Base-by-base conservation (phyloP, 768 basidiomycete genomes). In the Leccinum disarticulatum region DNA sequence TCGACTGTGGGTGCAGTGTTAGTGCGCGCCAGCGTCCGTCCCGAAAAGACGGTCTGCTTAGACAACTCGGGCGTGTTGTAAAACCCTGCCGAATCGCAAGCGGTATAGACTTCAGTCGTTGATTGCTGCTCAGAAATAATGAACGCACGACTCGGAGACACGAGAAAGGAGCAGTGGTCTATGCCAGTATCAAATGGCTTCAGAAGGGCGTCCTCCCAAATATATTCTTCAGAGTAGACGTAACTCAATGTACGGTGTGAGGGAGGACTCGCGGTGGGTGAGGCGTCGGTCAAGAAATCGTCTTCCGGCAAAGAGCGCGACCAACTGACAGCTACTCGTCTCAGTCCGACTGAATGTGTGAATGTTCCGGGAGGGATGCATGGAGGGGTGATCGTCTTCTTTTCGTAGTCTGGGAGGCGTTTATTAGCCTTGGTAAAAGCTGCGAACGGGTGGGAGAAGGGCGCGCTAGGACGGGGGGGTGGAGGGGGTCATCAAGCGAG, bases 351-450 rank as follows among this genome's bases (percentile, higher is more conserved):
- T 41, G 54, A 56, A 43, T 49, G 62, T 52, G 59, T 65, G 19
- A 61, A 66, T 38, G 57, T 66, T 65, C 60, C 64, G 46, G 60
- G 66, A 31, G 68, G 70, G 10, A 71, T 66, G 28, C 56, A 61
- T 22, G 61, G 70, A 19, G 61, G 66, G 25, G 64, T 59, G 41
- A 59, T 57, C 31, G 15, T 35, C 66, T 68, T 73, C 66, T 76
- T 79, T 66, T 85, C 82, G 52, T 83, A 81, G 13, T 76, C 65
- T 3, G 79, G 79, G 28, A 75, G 80, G 4, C 65, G 66, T 64
- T 77, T 77, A 30, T 65, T 74, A 4, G 80, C 77, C 57, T 82
- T 83, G 4, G 81, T 79, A 1, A 86, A 85, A 0, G 80, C 87
- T 14, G 88, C 83, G 55, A 86, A 83, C 0, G 86, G 87, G 64